Evolutionary conservation across 805 yeast genomes (phyloP).

Genomic region (Candida sphagnicola): DNA sequence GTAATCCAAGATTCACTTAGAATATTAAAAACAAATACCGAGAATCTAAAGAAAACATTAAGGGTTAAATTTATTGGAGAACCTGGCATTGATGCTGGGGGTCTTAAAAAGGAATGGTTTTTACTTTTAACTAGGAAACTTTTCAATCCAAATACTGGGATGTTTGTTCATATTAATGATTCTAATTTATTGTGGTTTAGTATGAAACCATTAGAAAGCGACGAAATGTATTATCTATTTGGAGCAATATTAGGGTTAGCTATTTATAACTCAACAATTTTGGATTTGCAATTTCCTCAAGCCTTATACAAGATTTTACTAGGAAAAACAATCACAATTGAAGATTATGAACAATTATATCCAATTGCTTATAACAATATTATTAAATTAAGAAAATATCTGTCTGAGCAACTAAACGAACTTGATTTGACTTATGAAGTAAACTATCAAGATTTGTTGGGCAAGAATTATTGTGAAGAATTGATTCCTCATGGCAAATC

Average conservation of each 20-base stretch:
- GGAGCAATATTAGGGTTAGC: constrained; percentile 91
- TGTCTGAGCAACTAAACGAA: constrained; percentile 30
- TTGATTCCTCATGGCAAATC: constrained; percentile 57
- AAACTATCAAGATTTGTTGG: constrained; percentile 49
- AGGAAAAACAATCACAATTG: constrained; percentile 48
- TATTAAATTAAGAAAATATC: constrained; percentile 22
- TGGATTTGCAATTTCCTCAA: constrained; percentile 74
- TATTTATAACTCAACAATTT: constrained; percentile 81
- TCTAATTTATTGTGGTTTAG: constrained; percentile 78
- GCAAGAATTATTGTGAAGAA: constrained; percentile 40
- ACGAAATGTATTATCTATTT: constrained; percentile 64
- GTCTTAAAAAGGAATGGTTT: constrained; percentile 93
- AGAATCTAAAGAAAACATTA: constrained; percentile 68
- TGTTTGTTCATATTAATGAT: constrained; percentile 64
- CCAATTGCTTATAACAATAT: constrained; percentile 56
- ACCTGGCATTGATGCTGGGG: constrained; percentile 96
- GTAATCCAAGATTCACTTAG: constrained; percentile 74
- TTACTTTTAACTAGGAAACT: constrained; percentile 64
- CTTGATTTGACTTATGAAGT: constrained; percentile 60
- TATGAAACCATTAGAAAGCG: constrained; percentile 37
- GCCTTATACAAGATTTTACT: constrained; percentile 74
- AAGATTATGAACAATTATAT: constrained; percentile 64
- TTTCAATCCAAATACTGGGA: constrained; percentile 63
- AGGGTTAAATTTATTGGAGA: constrained; percentile 80
- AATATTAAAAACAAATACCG: constrained; percentile 50